Percentiles rank a stretch among this genome's conserved stretches.
These are phyloP conservation scores for Endocarpon pusillum DNA, from an alignment of 495 filamentous ascomycete species.

Conservation along the genomic window DNA sequence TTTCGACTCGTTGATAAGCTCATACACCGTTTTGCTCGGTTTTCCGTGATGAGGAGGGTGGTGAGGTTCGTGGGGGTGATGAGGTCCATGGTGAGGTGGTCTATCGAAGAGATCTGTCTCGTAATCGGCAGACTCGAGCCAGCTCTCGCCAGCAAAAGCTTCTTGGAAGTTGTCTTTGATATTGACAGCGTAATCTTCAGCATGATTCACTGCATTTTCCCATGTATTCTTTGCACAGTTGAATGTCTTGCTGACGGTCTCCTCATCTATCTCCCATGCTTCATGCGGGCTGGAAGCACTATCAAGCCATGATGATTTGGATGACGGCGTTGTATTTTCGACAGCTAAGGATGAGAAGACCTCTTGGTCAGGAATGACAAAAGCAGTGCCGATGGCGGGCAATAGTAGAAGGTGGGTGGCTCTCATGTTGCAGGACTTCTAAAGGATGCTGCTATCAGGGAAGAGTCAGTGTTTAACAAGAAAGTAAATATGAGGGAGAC, in stretches of 20 bases:
- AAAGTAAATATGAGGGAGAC: no score
- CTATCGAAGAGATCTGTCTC: conserved; percentile 12
- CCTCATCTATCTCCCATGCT: conserved; percentile 4
- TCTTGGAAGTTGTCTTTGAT: conserved; percentile 19
- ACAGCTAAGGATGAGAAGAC: conserved; percentile 18
- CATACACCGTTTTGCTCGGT: conserved; percentile 57
- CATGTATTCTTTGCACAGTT: conserved; percentile 26
- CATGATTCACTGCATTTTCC: conserved; percentile 27
- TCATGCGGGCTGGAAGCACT: neutral
- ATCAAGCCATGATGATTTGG: no score
- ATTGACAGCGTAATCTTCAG: conserved; percentile 16
- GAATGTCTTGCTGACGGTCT: conserved; percentile 17
- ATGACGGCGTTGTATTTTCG: no score
- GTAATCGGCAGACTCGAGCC: conserved; percentile 21
- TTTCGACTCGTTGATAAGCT: conserved; percentile 54
- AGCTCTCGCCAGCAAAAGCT: conserved; percentile 25
- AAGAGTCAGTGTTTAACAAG: no score
- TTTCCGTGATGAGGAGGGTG: conserved; percentile 11
- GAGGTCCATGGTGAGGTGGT: conserved; percentile 7
- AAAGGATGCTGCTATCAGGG: no score
- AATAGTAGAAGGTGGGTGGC: conserved; percentile 33
- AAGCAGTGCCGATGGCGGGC: conserved; percentile 32
- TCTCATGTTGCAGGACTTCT: conserved; percentile 29
- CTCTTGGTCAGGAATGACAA: conserved; percentile 41
- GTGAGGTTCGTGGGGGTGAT: conserved; percentile 13